These are phyloP conservation scores for Saururus chinensis DNA, from an alignment of 164 flowering plant species.

Conservation along the genomic window DNA sequence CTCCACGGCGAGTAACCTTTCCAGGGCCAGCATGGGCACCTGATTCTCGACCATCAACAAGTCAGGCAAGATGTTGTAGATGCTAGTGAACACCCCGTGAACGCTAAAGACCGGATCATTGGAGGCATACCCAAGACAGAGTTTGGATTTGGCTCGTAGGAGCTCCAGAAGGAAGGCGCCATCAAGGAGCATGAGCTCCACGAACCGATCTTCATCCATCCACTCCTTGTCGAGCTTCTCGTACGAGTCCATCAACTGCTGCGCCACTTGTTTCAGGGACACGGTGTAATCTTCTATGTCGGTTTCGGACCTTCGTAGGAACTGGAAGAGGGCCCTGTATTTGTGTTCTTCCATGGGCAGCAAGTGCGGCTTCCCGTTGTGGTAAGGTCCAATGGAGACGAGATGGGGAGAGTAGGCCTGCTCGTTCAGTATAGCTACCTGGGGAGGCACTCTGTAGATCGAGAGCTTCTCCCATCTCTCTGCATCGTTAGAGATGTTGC, in stretches of 20 bases:
- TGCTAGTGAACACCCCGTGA: neutral
- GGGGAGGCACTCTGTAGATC: neutral
- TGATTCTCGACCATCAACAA: conserved; percentile 2
- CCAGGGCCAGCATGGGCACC: conserved; percentile 1
- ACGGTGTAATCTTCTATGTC: neutral
- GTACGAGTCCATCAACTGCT: neutral
- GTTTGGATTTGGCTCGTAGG: neutral
- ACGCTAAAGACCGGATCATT: neutral
- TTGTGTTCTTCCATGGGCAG: conserved; percentile 6
- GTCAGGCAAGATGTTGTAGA: neutral
- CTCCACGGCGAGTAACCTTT: neutral
- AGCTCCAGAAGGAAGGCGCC: neutral
- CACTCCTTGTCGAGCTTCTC: conserved; percentile 1
- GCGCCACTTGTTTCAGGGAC: neutral
- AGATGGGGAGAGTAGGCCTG: neutral
- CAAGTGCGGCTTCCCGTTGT: conserved; percentile 3
- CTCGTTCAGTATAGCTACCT: neutral
- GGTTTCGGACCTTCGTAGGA: conserved; percentile 1
- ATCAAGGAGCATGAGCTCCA: conserved; percentile 1
- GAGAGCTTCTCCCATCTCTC: neutral
- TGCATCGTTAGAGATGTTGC: neutral
- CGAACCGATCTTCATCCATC: neutral
- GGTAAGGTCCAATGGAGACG: conserved; percentile 4
- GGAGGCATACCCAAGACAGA: neutral
- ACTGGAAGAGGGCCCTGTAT: conserved; percentile 2